Conservation (phyloP, 2,329 filamentous ascomycete species). For the Hypoxylon sp. region DNA sequence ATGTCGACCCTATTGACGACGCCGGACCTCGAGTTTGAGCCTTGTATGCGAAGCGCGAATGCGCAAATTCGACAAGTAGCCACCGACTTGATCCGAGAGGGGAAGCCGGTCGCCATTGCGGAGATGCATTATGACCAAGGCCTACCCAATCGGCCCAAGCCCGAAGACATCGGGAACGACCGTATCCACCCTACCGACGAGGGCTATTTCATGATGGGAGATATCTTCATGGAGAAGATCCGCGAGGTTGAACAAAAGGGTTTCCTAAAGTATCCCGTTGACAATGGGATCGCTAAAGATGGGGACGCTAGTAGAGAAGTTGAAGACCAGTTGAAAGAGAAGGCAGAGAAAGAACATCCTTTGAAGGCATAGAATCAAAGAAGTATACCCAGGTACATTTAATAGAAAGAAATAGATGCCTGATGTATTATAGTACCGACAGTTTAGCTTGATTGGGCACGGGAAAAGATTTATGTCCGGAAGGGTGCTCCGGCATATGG, state of each 20-base stretch:
- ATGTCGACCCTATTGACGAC: slow-evolving; percentile 49
- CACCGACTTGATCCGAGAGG: slow-evolving; percentile 44
- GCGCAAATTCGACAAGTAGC: slow-evolving; percentile 47
- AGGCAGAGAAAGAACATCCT: slow-evolving; percentile 43
- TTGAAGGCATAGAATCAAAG: slow-evolving; percentile 20
- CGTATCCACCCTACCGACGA: slow-evolving; percentile 48
- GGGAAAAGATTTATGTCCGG: background rate
- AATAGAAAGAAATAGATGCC: background rate
- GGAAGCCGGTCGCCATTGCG: slow-evolving; percentile 44
- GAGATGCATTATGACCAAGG: slow-evolving; percentile 51
- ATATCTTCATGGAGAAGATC: slow-evolving; percentile 48
- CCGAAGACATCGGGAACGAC: slow-evolving; percentile 47
- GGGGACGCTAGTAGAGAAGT: slow-evolving; percentile 45
- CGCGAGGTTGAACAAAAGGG: slow-evolving; percentile 46
- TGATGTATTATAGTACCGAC: background rate
- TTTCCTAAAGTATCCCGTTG: slow-evolving; percentile 42
- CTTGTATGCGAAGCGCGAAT: slow-evolving; percentile 47
- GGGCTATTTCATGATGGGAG: slow-evolving; percentile 51
- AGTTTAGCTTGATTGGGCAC: background rate
- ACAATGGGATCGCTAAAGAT: slow-evolving; percentile 46
- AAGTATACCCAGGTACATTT: background rate
- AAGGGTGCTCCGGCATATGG: background rate
- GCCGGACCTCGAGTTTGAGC: slow-evolving; percentile 43
- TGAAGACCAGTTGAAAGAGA: slow-evolving; percentile 42
- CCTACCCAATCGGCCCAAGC: slow-evolving; percentile 39